Percentiles rank a stretch among this genome's conserved stretches.
Evolutionary conservation across 2,329 filamentous ascomycete genomes (phyloP).

Genomic region (Arthroderma uncinatum): DNA sequence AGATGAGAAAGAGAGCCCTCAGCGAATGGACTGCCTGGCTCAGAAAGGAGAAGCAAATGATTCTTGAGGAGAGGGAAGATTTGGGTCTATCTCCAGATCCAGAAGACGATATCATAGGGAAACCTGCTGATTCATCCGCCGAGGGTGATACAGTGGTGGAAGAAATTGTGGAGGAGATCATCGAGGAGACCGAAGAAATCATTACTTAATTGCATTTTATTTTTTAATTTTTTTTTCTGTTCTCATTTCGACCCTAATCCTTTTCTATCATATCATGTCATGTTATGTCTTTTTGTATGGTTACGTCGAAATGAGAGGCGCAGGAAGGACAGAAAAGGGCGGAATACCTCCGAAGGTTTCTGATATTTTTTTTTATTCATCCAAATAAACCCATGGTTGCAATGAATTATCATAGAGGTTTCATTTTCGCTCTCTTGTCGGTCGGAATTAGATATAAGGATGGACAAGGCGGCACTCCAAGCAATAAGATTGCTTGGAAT

Average conservation of each 20-base stretch:
- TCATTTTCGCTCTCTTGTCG: not conserved
- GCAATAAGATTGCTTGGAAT: no score
- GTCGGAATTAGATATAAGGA: no score
- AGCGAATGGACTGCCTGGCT: conserved; percentile 86
- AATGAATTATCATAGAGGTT: conserved; percentile 6
- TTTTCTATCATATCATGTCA: conserved; percentile 6
- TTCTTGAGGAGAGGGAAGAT: conserved; percentile 58
- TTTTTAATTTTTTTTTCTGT: not conserved
- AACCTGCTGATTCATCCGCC: conserved; percentile 45
- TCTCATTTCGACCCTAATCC: conserved; percentile 5
- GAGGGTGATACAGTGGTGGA: conserved; percentile 72
- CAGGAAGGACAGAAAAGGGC: conserved; percentile 6
- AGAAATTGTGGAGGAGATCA: conserved; percentile 74
- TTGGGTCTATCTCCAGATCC: conserved; percentile 56
- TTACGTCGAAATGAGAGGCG: conserved; percentile 7
- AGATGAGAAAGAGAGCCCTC: conserved; percentile 68
- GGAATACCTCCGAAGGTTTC: conserved; percentile 5
- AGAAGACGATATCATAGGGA: conserved; percentile 45
- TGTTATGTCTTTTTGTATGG: conserved; percentile 5
- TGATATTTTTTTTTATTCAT: conserved; percentile 3
- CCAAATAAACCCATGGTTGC: conserved; percentile 1
- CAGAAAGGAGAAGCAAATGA: conserved; percentile 57
- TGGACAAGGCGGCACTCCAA: no score
- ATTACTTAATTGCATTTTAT: conserved; percentile 26
- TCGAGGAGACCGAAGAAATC: conserved; percentile 74